Percentiles rank a stretch among this genome's conserved stretches.
These are phyloP conservation scores for Diaporthe australafricana DNA, from an alignment of 2,329 filamentous ascomycete genomes.

Conservation along the genomic window DNA sequence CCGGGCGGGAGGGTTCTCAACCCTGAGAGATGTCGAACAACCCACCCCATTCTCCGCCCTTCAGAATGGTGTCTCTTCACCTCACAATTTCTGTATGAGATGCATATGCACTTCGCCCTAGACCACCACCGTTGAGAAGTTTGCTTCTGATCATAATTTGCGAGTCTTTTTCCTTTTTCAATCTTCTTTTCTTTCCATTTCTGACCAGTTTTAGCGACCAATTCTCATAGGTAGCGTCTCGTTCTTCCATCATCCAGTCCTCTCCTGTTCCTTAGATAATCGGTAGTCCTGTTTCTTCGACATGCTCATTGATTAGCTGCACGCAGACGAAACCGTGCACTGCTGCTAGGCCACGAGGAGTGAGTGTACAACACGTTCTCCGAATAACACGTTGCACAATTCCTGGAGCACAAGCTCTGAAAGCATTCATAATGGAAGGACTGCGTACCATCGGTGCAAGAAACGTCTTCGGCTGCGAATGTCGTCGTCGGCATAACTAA, in stretches of 20 bases:
- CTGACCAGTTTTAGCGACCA: too few species aligned
- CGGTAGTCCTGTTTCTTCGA: background rate
- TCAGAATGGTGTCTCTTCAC: too few species aligned
- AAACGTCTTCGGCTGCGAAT: background rate
- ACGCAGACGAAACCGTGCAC: background rate
- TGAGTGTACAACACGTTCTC: background rate
- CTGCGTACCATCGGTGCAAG: background rate
- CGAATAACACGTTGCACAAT: too few species aligned
- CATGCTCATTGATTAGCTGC: background rate
- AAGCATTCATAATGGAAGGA: background rate
- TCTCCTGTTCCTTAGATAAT: too few species aligned
- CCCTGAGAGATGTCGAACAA: background rate
- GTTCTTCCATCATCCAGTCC: too few species aligned
- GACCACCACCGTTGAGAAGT: background rate
- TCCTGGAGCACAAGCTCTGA: background rate
- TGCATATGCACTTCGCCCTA: background rate
- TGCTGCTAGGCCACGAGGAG: too few species aligned
- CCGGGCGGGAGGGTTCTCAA: conserved; percentile 5
- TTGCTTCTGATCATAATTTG: too few species aligned
- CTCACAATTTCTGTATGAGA: too few species aligned
- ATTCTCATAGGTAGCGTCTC: too few species aligned
- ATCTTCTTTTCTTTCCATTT: too few species aligned
- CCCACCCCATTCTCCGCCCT: background rate
- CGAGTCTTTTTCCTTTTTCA: too few species aligned
- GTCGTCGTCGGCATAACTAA: background rate